Percentiles rank a stretch among this genome's conserved stretches.
phyloP scores from a whole-genome alignment of 73 alveolate species.

The Blepharisma japonicum region DNA sequence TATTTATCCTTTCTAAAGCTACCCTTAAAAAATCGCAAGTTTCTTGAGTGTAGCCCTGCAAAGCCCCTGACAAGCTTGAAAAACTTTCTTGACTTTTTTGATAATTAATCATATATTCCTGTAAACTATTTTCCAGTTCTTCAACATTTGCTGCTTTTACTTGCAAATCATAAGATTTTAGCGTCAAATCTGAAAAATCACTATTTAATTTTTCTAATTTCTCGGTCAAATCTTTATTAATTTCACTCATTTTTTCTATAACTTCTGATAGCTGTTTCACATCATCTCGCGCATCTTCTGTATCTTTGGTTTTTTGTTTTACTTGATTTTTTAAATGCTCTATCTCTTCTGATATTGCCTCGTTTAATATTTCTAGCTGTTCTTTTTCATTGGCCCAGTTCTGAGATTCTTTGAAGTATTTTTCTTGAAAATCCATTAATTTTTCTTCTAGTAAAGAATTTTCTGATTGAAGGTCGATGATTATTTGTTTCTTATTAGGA shows the following conservation, averaged over 20 bases:
- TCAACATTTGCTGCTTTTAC: not conserved
- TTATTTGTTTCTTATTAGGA: no score
- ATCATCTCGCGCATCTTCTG: not conserved
- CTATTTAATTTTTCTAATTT: not conserved
- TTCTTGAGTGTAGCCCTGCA: not conserved
- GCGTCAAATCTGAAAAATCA: not conserved
- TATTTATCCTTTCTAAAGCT: not conserved
- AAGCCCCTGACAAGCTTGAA: not conserved
- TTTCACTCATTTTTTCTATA: not conserved
- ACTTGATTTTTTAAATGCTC: not conserved
- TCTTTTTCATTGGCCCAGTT: no score
- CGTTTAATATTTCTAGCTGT: not conserved
- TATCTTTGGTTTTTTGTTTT: not conserved
- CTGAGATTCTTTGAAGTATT: no score
- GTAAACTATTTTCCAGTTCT: conserved; percentile 11
- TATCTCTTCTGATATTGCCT: not conserved
- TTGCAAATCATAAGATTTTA: not conserved
- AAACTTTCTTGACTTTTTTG: not conserved
- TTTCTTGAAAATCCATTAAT: no score
- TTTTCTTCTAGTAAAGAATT: no score
- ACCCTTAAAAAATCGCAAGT: not conserved
- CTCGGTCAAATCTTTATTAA: not conserved
- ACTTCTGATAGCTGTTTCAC: conserved; percentile 21
- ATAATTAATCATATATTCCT: conserved; percentile 1
- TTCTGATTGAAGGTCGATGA: no score